Evolutionary conservation across 2,329 filamentous ascomycete genomes (phyloP).

Genomic region (Sporothrix globosa): DNA sequence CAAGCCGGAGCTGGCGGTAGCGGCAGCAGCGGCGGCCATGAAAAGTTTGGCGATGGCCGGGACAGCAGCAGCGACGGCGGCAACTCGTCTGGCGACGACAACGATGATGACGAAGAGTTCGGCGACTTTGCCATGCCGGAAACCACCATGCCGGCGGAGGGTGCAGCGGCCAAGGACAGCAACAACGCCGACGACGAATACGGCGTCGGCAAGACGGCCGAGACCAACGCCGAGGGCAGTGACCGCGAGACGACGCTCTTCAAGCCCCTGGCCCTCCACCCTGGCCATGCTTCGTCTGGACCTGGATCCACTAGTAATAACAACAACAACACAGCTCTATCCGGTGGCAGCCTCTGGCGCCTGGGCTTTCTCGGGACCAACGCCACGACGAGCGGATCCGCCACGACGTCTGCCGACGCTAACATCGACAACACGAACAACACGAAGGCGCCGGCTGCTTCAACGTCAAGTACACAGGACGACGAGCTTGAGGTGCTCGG

Average conservation of each 20-base stretch:
- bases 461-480: conserved; percentile 27
- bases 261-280: conserved; percentile 59
- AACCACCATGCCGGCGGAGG: conserved; percentile 40
- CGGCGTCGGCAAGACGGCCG: too few species aligned
- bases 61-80: conserved; percentile 39
- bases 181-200: too few species aligned
- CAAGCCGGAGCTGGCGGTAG: background rate
- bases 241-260: conserved; percentile 52
- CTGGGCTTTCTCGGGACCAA: conserved; percentile 41
- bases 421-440: conserved; percentile 28
- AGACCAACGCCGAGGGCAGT: conserved; percentile 35
- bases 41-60: conserved; percentile 46
- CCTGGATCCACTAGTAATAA: background rate
- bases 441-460: conserved; percentile 33
- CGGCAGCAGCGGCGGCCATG: conserved; percentile 4
- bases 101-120: conserved; percentile 67
- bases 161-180: conserved; percentile 10
- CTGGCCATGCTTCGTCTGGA: conserved; percentile 39
- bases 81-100: conserved; percentile 47
- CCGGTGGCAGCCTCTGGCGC: conserved; percentile 50
- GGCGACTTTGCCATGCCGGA: conserved; percentile 71
- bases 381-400: background rate
- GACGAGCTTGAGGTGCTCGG: conserved; percentile 41
- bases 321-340: background rate
- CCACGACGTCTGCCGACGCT: background rate